These are phyloP conservation scores for Clonostachys sp. DNA, from an alignment of 2,329 filamentous ascomycete species.

Conservation along the genomic window DNA sequence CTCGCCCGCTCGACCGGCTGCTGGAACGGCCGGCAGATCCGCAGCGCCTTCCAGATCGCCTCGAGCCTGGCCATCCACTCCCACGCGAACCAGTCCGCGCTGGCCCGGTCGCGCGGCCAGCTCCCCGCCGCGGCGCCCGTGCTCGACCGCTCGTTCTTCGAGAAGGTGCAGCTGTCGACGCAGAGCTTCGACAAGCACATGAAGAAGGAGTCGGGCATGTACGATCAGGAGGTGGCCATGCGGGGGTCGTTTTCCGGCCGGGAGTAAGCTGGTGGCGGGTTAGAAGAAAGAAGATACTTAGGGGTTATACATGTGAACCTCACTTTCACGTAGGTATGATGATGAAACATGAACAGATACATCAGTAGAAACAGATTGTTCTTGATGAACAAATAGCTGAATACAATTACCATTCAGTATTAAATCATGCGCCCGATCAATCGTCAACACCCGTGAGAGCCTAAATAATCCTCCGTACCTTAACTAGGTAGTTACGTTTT, in stretches of 20 bases:
- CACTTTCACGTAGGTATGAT: too few relatives aligned
- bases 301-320: too few relatives aligned
- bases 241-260: not conserved
- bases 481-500: too few relatives aligned
- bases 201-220: constrained; percentile 27
- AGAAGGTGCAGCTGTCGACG: constrained; percentile 36
- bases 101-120: constrained; percentile 22
- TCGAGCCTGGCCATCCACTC: constrained; percentile 29
- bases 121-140: constrained; percentile 25
- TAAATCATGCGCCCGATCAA: too few relatives aligned
- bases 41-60: constrained; percentile 28
- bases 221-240: constrained; percentile 23
- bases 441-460: too few relatives aligned
- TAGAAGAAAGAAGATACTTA: too few relatives aligned
- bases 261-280: too few relatives aligned
- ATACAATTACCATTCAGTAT: too few relatives aligned
- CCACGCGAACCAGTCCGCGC: constrained; percentile 18
- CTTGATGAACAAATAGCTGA: too few relatives aligned
- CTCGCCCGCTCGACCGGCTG: constrained; percentile 15
- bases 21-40: constrained; percentile 32
- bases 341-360: too few relatives aligned
- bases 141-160: constrained; percentile 27
- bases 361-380: too few relatives aligned
- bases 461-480: too few relatives aligned
- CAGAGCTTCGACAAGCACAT: constrained; percentile 34